Percentiles rank a stretch among this genome's conserved stretches.
These are phyloP conservation scores for Pichia phayaonensis DNA, from an alignment of 805 yeast species.

Conservation along the genomic window DNA sequence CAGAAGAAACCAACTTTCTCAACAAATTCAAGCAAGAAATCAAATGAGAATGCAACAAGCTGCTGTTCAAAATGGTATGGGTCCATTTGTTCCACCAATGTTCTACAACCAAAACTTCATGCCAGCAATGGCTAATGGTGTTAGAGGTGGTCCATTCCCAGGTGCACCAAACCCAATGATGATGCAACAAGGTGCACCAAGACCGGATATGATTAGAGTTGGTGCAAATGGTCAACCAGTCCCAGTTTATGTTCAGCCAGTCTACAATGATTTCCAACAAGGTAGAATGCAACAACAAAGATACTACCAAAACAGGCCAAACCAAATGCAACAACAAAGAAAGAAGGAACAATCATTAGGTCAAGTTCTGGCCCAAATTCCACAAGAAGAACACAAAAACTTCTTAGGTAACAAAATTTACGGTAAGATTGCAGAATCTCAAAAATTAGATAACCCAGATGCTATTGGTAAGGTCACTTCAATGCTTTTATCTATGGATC, in stretches of 20 bases:
- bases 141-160: slow-evolving; percentile 72
- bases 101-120: slow-evolving; percentile 80
- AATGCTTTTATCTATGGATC: slow-evolving; percentile 95
- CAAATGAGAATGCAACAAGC: slow-evolving; percentile 98
- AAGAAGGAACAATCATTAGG: slow-evolving; percentile 40
- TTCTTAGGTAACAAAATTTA: slow-evolving; percentile 95
- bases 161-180: slow-evolving; percentile 70
- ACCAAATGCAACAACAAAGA: slow-evolving; percentile 21
- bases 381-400: slow-evolving; percentile 93
- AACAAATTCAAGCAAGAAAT: slow-evolving; percentile 96
- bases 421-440: slow-evolving; percentile 81
- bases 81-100: slow-evolving; percentile 83
- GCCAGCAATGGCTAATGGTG: slow-evolving; percentile 40
- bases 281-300: slow-evolving; percentile 37
- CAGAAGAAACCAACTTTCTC: slow-evolving; percentile 93
- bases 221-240: slow-evolving; percentile 81
- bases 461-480: slow-evolving; percentile 99
- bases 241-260: slow-evolving; percentile 82
- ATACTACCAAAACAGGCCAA: slow-evolving; percentile 41
- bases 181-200: slow-evolving; percentile 56
- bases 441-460: slow-evolving; percentile 83
- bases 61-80: slow-evolving; percentile 78
- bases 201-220: slow-evolving; percentile 54
- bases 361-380: slow-evolving; percentile 53
- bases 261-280: slow-evolving; percentile 55